Percentiles rank a stretch among this genome's conserved stretches.
These are phyloP conservation scores for Vararia minispora DNA, from an alignment of 768 basidiomycete species.

Conservation along the genomic window DNA sequence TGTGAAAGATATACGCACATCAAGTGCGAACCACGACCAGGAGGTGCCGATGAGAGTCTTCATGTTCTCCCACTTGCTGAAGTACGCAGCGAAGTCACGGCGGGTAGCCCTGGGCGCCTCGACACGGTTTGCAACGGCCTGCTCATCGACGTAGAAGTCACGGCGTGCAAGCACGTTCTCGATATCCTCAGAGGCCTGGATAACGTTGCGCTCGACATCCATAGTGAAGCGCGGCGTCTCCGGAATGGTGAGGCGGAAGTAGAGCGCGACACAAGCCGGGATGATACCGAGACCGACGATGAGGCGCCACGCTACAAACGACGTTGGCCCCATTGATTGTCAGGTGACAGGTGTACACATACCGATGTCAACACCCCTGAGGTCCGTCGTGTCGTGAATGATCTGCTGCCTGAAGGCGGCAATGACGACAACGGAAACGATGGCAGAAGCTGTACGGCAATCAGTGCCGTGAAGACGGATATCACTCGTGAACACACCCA, in stretches of 20 bases:
- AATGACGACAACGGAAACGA: conserved; percentile 55
- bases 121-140: conserved; percentile 46
- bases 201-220: conserved; percentile 81
- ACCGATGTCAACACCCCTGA: conserved; percentile 53
- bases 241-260: conserved; percentile 89
- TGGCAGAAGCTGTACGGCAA: conserved; percentile 37
- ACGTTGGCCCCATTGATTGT: no score
- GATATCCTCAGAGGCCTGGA: conserved; percentile 66
- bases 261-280: conserved; percentile 71
- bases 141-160: conserved; percentile 36
- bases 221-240: conserved; percentile 89
- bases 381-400: conserved; percentile 30
- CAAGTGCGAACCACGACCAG: conserved; percentile 86
- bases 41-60: conserved; percentile 71
- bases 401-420: conserved; percentile 56
- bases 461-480: no score
- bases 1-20: conserved; percentile 37
- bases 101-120: conserved; percentile 58
- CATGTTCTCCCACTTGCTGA: conserved; percentile 62
- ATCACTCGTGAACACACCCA: conserved; percentile 42
- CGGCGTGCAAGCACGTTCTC: conserved; percentile 49
- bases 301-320: no score
- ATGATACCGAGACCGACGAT: conserved; percentile 83
- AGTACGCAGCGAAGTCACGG: conserved; percentile 59
- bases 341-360: no score